Conservation (phyloP, 306 rosid genomes). For the Quillaja saponaria region DNA sequence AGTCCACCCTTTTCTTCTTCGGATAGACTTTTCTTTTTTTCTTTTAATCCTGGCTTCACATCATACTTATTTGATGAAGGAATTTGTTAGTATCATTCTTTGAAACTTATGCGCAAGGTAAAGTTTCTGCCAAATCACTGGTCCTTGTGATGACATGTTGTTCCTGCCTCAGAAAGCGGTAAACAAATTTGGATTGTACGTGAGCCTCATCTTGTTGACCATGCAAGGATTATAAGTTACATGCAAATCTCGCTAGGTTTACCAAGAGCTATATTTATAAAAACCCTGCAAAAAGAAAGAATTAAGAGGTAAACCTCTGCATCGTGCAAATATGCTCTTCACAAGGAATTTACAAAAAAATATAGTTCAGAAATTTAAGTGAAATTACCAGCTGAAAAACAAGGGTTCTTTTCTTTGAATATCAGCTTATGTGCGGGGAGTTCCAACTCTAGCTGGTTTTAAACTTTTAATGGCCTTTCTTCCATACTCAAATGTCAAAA, state of each 20-base stretch:
- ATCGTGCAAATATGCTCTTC: background rate
- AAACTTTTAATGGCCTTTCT: slow-evolving; percentile 46
- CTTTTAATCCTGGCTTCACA: slow-evolving; percentile 10
- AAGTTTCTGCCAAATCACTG: slow-evolving; percentile 15
- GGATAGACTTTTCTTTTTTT: background rate
- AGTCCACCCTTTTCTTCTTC: background rate
- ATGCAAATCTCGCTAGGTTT: background rate
- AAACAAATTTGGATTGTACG: slow-evolving; percentile 12
- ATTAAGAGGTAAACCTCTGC: background rate
- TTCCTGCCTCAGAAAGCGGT: slow-evolving; percentile 17
- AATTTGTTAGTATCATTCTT: slow-evolving; percentile 21
- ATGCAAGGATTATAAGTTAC: slow-evolving; percentile 12
- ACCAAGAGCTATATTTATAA: slow-evolving; percentile 14
- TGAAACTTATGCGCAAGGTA: background rate
- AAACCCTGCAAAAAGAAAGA: slow-evolving; percentile 24
- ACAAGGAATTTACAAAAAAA: background rate
- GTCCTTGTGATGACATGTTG: slow-evolving; percentile 11
- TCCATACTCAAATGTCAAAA: slow-evolving; percentile 47
- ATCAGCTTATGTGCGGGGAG: slow-evolving; percentile 39
- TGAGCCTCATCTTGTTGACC: slow-evolving; percentile 24
- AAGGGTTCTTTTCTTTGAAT: slow-evolving; percentile 25
- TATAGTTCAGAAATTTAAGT: background rate
- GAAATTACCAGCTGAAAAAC: slow-evolving; percentile 35
- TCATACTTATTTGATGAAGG: slow-evolving; percentile 14
- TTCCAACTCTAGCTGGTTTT: slow-evolving; percentile 68